Percentiles rank a stretch among this genome's conserved stretches.
phyloP scores from a whole-genome alignment of 164 flowering plant species.

The Hamamelis virginiana region DNA sequence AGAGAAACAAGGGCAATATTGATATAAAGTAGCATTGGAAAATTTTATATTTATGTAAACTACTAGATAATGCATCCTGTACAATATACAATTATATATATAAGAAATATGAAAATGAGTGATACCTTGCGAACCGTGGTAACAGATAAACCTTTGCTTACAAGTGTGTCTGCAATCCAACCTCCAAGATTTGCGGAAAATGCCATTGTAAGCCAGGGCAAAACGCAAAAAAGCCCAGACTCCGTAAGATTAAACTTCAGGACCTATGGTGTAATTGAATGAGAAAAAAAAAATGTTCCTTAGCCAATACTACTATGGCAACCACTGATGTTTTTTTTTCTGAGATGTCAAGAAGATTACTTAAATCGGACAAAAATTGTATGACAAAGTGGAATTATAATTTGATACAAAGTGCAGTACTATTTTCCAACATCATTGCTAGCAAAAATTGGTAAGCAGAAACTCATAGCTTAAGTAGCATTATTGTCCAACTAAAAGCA shows the following conservation, averaged over 20 bases:
- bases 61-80: neutral
- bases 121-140: constrained; percentile 89
- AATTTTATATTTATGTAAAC: neutral
- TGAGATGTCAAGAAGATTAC: too few relatives aligned
- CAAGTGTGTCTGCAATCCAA: constrained; percentile 95
- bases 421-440: too few relatives aligned
- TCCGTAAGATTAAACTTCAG: constrained; percentile 92
- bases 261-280: constrained; percentile 43
- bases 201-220: constrained; percentile 99
- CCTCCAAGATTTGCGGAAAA: constrained; percentile 92
- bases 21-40: neutral
- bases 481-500: too few relatives aligned
- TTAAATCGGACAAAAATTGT: too few relatives aligned
- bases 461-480: too few relatives aligned
- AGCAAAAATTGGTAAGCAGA: too few relatives aligned
- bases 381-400: too few relatives aligned
- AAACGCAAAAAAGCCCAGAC: constrained; percentile 75
- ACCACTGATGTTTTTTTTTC: neutral
- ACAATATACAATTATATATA: too few relatives aligned
- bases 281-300: neutral
- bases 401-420: too few relatives aligned
- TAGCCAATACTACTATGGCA: neutral
- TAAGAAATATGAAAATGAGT: constrained; percentile 4
- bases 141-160: constrained; percentile 76
- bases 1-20: too few relatives aligned